Percentiles rank a stretch among this genome's conserved stretches.
Evolutionary conservation across 768 basidiomycete genomes (phyloP).

Genomic region (Pulveroboletus sp.): DNA sequence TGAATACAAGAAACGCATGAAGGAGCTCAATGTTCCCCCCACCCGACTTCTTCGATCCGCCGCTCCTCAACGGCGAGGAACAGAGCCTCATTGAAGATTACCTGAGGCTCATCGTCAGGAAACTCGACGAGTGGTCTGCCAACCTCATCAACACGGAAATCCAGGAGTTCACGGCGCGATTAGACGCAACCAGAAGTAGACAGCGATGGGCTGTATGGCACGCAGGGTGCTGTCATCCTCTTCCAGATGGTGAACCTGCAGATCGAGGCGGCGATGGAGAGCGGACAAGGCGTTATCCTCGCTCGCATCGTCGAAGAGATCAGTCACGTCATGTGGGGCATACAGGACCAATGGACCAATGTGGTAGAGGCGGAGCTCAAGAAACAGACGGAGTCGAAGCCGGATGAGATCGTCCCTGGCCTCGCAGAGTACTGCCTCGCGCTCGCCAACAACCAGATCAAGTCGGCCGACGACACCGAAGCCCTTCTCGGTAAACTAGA

Average conservation of each 20-base stretch:
- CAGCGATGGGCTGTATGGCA: slow-evolving; percentile 84
- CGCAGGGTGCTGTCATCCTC: slow-evolving; percentile 88
- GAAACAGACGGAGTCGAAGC: slow-evolving; percentile 82
- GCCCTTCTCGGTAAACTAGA: slow-evolving; percentile 81
- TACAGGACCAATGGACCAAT: slow-evolving; percentile 85
- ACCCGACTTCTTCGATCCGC: slow-evolving; percentile 81
- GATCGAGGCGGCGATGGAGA: slow-evolving; percentile 90
- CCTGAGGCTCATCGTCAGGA: slow-evolving; percentile 85
- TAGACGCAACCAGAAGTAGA: slow-evolving; percentile 86
- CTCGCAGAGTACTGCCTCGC: slow-evolving; percentile 95
- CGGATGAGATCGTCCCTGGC: slow-evolving; percentile 82
- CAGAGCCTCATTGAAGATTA: slow-evolving; percentile 94
- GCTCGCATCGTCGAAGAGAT: slow-evolving; percentile 85
- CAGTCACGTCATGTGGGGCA: slow-evolving; percentile 82
- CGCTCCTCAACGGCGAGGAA: slow-evolving; percentile 92
- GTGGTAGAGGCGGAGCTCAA: slow-evolving; percentile 81
- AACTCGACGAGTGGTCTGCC: slow-evolving; percentile 94
- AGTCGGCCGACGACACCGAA: slow-evolving; percentile 91
- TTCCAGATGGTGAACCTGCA: slow-evolving; percentile 99
- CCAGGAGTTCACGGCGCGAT: slow-evolving; percentile 75
- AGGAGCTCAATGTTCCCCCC: slow-evolving; percentile 78
- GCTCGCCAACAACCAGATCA: slow-evolving; percentile 98
- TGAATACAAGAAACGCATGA: slow-evolving; percentile 93
- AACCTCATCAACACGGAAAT: slow-evolving; percentile 95
- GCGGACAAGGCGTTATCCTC: slow-evolving; percentile 90